Evolutionary conservation across 2,329 filamentous ascomycete genomes (phyloP).

Genomic region (Sclerotinia minor): DNA sequence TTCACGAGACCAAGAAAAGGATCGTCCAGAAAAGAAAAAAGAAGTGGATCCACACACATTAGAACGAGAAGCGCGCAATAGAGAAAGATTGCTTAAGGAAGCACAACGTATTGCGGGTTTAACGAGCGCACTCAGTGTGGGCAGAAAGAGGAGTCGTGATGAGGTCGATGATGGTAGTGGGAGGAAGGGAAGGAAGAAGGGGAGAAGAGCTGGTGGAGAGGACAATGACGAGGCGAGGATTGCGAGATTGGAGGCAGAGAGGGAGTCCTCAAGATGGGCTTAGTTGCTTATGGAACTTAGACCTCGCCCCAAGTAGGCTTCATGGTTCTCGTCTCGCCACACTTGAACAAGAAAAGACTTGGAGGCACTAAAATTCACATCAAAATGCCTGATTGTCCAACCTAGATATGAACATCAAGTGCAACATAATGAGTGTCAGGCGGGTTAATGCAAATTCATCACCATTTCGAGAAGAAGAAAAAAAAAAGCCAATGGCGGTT

Average conservation of each 20-base stretch:
- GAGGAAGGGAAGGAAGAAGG: conserved; percentile 51
- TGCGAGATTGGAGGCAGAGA: conserved; percentile 56
- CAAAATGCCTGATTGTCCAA: not conserved
- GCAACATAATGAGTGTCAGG: not conserved
- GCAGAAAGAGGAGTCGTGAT: conserved; percentile 49
- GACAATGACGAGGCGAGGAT: conserved; percentile 42
- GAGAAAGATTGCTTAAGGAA: conserved; percentile 67
- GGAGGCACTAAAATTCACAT: not conserved
- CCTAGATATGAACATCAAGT: not conserved
- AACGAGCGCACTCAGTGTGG: conserved; percentile 41
- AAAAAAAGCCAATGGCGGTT: not conserved
- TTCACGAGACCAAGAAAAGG: conserved; percentile 23
- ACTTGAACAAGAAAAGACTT: not conserved
- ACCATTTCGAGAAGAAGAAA: too few relatives aligned
- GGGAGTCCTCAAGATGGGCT: conserved; percentile 50
- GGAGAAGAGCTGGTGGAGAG: conserved; percentile 33
- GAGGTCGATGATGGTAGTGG: conserved; percentile 45
- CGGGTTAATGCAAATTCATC: not conserved
- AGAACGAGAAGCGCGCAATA: conserved; percentile 66
- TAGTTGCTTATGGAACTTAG: not conserved
- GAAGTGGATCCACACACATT: conserved; percentile 54
- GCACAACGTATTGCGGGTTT: conserved; percentile 63
- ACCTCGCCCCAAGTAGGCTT: not conserved
- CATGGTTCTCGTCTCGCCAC: not conserved
- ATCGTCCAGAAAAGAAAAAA: conserved; percentile 28